These are phyloP conservation scores for Phialocephala subalpina DNA, from an alignment of 2,329 filamentous ascomycete species.

Conservation along the genomic window DNA sequence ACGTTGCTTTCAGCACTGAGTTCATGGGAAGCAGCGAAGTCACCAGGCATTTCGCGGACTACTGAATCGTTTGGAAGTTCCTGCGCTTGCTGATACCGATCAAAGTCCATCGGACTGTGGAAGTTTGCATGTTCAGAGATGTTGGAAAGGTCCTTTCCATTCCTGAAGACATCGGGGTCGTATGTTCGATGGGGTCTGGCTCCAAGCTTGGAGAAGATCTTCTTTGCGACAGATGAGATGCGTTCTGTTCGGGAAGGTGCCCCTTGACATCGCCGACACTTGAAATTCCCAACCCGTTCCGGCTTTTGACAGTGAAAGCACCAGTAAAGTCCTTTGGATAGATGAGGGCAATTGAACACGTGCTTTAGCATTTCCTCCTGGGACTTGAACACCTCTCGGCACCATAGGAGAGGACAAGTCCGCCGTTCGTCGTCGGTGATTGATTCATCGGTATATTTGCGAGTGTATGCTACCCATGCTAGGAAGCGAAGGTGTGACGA, in stretches of 20 bases:
- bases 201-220: slow-evolving; percentile 40
- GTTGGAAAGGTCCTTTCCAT: slow-evolving; percentile 9
- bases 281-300: slow-evolving; percentile 37
- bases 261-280: slow-evolving; percentile 38
- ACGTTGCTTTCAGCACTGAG: slow-evolving; percentile 35
- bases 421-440: slow-evolving; percentile 39
- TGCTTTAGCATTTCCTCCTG: slow-evolving; percentile 41
- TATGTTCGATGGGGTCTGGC: slow-evolving; percentile 30
- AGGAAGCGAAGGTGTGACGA: slow-evolving; percentile 40
- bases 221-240: slow-evolving; percentile 40
- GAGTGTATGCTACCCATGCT: slow-evolving; percentile 40
- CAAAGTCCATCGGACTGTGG: slow-evolving; percentile 14
- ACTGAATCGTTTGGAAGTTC: slow-evolving; percentile 27
- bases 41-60: slow-evolving; percentile 23
- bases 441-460: slow-evolving; percentile 37
- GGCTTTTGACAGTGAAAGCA: slow-evolving; percentile 40
- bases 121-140: slow-evolving; percentile 10
- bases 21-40: slow-evolving; percentile 34
- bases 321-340: slow-evolving; percentile 40
- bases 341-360: slow-evolving; percentile 38
- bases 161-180: slow-evolving; percentile 17
- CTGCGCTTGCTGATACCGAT: slow-evolving; percentile 21
- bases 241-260: slow-evolving; percentile 35
- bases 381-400: slow-evolving; percentile 33
- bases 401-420: slow-evolving; percentile 40